These are phyloP conservation scores for Chaetomium globosum DNA, from an alignment of 2,329 filamentous ascomycete species.

Conservation along the genomic window DNA sequence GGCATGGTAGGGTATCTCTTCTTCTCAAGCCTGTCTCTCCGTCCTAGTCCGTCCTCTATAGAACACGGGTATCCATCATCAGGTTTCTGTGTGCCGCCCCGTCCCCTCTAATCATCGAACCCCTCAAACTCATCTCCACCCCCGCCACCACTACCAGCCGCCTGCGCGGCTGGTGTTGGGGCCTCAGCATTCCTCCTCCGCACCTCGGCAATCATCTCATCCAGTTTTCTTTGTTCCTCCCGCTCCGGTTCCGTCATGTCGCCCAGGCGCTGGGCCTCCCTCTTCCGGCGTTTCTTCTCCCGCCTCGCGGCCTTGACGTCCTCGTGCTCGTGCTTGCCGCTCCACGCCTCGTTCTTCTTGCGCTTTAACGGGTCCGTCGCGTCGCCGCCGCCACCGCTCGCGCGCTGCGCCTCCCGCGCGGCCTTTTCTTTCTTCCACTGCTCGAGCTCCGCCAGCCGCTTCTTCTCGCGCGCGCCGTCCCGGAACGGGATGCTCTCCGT, in stretches of 20 bases:
- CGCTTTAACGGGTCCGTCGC: constrained; percentile 51
- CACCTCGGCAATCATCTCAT: constrained; percentile 66
- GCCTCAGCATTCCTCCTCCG: constrained; percentile 57
- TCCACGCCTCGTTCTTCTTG: constrained; percentile 71
- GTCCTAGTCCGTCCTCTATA: neutral
- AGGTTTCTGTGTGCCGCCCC: too few species aligned
- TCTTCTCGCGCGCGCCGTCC: constrained; percentile 70
- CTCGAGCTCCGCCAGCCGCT: constrained; percentile 59
- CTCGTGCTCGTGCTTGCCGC: constrained; percentile 67
- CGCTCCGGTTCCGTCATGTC: constrained; percentile 73
- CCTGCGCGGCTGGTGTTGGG: too few species aligned
- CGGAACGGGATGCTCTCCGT: constrained; percentile 71
- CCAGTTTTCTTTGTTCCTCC: constrained; percentile 62
- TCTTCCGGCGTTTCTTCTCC: constrained; percentile 44
- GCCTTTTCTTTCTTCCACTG: constrained; percentile 51
- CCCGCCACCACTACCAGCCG: constrained; percentile 35
- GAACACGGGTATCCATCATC: constrained; percentile 5
- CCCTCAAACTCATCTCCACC: constrained; percentile 60
- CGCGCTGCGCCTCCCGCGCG: constrained; percentile 40
- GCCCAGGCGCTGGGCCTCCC: constrained; percentile 64
- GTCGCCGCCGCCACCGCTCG: constrained; percentile 45
- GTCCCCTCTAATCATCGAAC: constrained; percentile 52
- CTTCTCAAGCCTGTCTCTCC: constrained; percentile 3
- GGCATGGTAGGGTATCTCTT: constrained; percentile 19
- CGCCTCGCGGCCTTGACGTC: constrained; percentile 54